Conservation (phyloP, 2,329 filamentous ascomycete species). For the Colletotrichum somersetense region DNA sequence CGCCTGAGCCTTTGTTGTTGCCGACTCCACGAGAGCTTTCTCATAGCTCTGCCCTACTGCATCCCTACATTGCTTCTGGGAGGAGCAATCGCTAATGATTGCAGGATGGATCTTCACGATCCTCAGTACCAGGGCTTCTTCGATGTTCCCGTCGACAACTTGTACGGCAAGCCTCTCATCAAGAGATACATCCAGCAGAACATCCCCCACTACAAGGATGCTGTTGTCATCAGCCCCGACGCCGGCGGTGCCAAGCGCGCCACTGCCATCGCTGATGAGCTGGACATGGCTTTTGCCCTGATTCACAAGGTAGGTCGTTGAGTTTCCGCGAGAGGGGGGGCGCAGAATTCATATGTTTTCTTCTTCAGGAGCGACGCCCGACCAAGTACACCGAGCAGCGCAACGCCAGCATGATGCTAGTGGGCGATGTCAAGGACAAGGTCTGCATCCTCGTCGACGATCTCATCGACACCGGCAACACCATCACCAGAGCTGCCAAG, state of each 20-base stretch:
- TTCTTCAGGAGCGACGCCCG: conserved; percentile 82
- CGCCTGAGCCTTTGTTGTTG: conserved; percentile 6
- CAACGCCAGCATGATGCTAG: conserved; percentile 95
- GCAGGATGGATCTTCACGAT: conserved; percentile 89
- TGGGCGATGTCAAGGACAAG: conserved; percentile 84
- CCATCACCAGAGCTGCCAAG: conserved; percentile 95
- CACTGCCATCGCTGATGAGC: conserved; percentile 91
- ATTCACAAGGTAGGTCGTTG: conserved; percentile 88
- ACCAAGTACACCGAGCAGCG: conserved; percentile 89
- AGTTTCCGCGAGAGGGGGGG: not conserved
- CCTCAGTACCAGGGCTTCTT: conserved; percentile 99
- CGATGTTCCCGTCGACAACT: conserved; percentile 97
- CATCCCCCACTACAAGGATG: conserved; percentile 86
- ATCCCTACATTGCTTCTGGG: conserved; percentile 28
- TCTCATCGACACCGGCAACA: conserved; percentile 95
- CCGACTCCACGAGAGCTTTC: not conserved
- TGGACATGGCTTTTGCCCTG: conserved; percentile 95
- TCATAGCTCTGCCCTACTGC: not conserved
- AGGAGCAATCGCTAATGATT: conserved; percentile 45
- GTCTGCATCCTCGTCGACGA: conserved; percentile 95
- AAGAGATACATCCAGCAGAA: conserved; percentile 81
- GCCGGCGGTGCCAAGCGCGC: conserved; percentile 97
- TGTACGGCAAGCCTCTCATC: conserved; percentile 85
- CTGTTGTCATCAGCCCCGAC: conserved; percentile 95
- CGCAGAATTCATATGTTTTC: conserved; percentile 15